Base-by-base conservation (phyloP, 108 stramenopile genomes). In the Conticribra guillardii region DNA sequence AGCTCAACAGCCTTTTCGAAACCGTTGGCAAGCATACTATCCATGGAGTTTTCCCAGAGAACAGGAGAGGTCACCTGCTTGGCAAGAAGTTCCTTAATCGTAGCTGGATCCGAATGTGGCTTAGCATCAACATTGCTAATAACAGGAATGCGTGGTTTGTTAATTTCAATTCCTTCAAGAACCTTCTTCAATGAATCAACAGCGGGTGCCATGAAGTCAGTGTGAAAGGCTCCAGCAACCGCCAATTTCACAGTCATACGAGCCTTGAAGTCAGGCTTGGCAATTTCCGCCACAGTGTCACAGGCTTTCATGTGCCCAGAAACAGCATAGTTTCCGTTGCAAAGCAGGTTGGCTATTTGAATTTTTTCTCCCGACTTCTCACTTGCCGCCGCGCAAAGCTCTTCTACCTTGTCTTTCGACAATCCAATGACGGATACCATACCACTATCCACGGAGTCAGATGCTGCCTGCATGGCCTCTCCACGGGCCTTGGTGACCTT, bases 401-500 rank as follows among this genome's bases (percentile, higher is more conserved):
- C 94, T 50, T 70, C 79, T 46, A 96, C 95, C 55, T 83, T 88
- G 5, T 85, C 96, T 47, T 88, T 87, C 46, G 81, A 83, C 17
- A 99, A 84, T n/a, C 98, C 98, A 73, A 99, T 96, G 22, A 99
- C 95, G 50, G 95, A 95, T 30, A 98, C 97, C 98, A 99, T 99
- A 24, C 96, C 95, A 8, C 91, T 83, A 58, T 94, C 90, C 19
- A 87, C 82, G 11, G 95, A 93, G 71, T 99, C 98, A 7, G 95
- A 84, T 27, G 98, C 98, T 5, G 96, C 96, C 84, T 97, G 96
- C 98, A 98, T 98, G 44, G 97, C 96, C 81, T 96, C 96, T 5
- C 97, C 97, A 58, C 97, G 86, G 15, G 90, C 95, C 85, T 99
- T 98, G 58, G 98, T 99, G 45, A 99, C 93, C 71, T 89, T 91